Conservation (phyloP, 768 basidiomycete species). For the Tulasnella sp. region DNA sequence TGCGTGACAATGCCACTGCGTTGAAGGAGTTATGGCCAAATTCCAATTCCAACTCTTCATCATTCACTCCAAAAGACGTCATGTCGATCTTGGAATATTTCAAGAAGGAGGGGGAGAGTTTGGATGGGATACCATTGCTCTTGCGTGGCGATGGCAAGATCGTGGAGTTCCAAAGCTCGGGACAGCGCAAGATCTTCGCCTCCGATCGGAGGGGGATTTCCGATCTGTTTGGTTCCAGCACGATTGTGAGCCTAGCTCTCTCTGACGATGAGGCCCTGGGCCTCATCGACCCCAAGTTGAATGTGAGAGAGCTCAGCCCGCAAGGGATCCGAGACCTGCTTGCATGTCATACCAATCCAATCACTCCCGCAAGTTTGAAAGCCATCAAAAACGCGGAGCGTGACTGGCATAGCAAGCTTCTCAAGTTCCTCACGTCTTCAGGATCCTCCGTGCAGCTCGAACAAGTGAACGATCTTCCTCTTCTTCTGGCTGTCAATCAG, state of each 20-base stretch:
- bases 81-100: background rate
- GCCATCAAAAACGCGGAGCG: too few relatives aligned
- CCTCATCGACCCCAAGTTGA: background rate
- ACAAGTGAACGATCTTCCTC: background rate
- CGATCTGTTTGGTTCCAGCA: background rate
- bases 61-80: background rate
- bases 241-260: background rate
- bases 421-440: background rate
- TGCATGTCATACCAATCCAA: background rate
- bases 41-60: background rate
- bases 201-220: background rate
- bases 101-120: background rate
- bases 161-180: background rate
- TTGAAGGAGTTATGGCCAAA: background rate
- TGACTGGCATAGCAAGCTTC: background rate
- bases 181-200: background rate
- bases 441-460: background rate
- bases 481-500: background rate
- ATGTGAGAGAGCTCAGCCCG: background rate
- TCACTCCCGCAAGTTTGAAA: background rate
- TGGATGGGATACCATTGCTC: constrained; percentile 1
- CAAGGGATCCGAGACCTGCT: background rate
- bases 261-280: background rate
- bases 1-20: background rate
- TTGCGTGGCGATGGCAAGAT: background rate